Evolutionary conservation across 78 protist genomes (phyloP), one percentile per base, ranked within the genome.

Genomic region (Monosiga brevicollis): DNA sequence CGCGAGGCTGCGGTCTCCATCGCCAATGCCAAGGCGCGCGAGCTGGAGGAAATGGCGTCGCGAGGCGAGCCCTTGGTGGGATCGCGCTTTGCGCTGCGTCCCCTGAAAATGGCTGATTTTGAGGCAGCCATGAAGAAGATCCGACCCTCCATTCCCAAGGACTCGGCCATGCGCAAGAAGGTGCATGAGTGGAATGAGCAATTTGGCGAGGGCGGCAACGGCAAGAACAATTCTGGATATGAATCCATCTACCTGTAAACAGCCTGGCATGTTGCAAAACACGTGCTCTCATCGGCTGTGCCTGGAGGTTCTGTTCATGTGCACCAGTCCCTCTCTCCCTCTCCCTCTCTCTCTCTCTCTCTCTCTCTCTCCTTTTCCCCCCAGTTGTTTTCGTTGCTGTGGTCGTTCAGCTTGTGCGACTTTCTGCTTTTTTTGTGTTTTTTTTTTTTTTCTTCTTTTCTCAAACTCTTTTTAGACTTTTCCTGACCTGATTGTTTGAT

Each of bases 1-100:
- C 78, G 43, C 2, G 87, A 79, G 26, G 91, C 91, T 9, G 91
- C 91, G 35, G 71, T 22, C 22, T 11, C 71, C 71, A 22, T 23
- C 11, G 71, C 83, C 43, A 6, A 81, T 29, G 15, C 81, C 32
- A 37, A 2, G 34, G 78, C 23, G 49, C 87, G 84, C 39, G 71
- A n/a, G 55, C 76, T 73, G 62, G 55, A 9, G 35, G 76, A 54
- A 23, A 43, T 54, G 75, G 25, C 1, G 54, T n/a, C n/a, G 43
- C 34, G 23, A 72, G 55, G 9, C 2, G 62, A 10, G 32, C 73
- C 83, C 26, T 10, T 43, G 55, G 54, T 35, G 54, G 25, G 72
- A 20, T 10, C 26, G 6, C 49, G 32, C 10, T 9, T 10, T 76
- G 80, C 40, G 77, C 80, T 75, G 38, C 55, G 87, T 25, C 76